Conservation (phyloP, 73 alveolate species). For the Blepharisma japonicum region DNA sequence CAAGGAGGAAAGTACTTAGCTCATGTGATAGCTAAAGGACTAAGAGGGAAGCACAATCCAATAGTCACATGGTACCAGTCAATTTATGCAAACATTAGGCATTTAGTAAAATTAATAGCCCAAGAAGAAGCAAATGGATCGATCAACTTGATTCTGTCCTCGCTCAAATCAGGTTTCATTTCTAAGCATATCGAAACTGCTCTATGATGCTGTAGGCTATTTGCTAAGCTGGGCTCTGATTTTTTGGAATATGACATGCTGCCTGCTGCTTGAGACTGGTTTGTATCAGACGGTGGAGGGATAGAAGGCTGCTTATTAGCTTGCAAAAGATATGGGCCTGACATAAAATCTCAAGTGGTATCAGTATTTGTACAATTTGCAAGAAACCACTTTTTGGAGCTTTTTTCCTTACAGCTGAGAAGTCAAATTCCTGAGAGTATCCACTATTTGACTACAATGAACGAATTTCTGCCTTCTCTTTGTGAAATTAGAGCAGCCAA, state of each 20-base stretch:
- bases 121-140: conserved; percentile 13
- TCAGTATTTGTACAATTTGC: conserved; percentile 42
- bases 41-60: conserved; percentile 65
- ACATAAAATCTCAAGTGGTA: conserved; percentile 54
- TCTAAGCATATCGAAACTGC: conserved; percentile 16
- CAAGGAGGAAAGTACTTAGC: conserved; percentile 54
- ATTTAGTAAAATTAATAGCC: background rate
- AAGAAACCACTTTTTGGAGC: conserved; percentile 51
- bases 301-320: conserved; percentile 73
- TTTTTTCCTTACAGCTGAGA: conserved; percentile 48
- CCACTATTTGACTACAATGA: conserved; percentile 40
- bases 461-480: conserved; percentile 44
- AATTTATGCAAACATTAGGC: conserved; percentile 56
- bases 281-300: conserved; percentile 78
- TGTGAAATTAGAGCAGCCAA: conserved; percentile 36
- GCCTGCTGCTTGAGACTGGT: conserved; percentile 88
- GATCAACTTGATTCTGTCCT: background rate
- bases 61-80: conserved; percentile 63
- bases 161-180: conserved; percentile 21
- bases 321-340: conserved; percentile 70
- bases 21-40: conserved; percentile 58
- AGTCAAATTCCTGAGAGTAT: conserved; percentile 38
- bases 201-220: conserved; percentile 13
- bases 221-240: conserved; percentile 26
- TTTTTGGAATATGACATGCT: conserved; percentile 63